Percentiles rank a stretch among this genome's conserved stretches.
Conservation (phyloP, 2,329 filamentous ascomycete species). For the Sporothrix inflata region DNA sequence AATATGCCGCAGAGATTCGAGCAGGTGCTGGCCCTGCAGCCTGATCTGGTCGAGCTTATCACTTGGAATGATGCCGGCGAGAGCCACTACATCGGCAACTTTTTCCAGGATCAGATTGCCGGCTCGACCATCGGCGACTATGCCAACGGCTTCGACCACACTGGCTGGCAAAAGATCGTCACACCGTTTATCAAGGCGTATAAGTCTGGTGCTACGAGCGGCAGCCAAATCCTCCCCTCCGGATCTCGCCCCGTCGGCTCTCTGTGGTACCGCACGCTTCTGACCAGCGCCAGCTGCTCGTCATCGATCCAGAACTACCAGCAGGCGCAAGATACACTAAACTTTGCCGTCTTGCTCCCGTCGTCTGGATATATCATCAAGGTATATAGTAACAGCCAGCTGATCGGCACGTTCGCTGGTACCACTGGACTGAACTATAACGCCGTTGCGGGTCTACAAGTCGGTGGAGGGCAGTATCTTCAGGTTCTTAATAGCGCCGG, state of each 20-base stretch:
- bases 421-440: neutral
- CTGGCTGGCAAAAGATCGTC: slow-evolving; percentile 9
- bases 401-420: neutral
- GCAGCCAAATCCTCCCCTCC: neutral
- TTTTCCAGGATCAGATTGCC: slow-evolving; percentile 9
- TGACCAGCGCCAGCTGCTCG: slow-evolving; percentile 10
- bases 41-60: slow-evolving; percentile 9
- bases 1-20: slow-evolving; percentile 4
- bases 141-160: slow-evolving; percentile 11
- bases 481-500: neutral
- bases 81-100: slow-evolving; percentile 11
- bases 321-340: neutral
- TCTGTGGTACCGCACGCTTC: slow-evolving; percentile 5
- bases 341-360: neutral
- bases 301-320: neutral
- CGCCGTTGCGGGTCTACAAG: neutral
- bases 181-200: slow-evolving; percentile 8
- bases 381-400: neutral
- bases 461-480: neutral
- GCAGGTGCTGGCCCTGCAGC: slow-evolving; percentile 7
- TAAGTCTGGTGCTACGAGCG: neutral
- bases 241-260: neutral
- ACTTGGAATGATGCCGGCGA: slow-evolving; percentile 8
- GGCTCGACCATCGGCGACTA: slow-evolving; percentile 1
- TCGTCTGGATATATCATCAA: neutral